Conservation (phyloP, 1,284 basidiomycete genomes). For the Ustilago hordei region DNA sequence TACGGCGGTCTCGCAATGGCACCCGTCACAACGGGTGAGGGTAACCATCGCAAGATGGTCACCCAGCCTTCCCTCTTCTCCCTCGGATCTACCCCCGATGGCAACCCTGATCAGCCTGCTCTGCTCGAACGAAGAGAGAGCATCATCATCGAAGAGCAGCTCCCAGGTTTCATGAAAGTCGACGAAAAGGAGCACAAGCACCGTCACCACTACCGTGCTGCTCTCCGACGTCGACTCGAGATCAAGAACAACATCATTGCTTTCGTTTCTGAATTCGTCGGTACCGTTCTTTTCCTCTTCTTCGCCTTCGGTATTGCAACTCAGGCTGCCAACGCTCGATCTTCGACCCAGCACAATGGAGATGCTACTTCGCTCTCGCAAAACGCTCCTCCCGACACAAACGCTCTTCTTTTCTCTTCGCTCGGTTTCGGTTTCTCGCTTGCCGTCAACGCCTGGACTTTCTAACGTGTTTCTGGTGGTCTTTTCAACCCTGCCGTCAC, state of each 20-base stretch:
- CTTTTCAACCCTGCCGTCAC: slow-evolving; percentile 71
- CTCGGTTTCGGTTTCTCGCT: slow-evolving; percentile 72
- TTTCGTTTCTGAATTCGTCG: slow-evolving; percentile 72
- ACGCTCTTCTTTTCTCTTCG: slow-evolving; percentile 71
- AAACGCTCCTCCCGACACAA: slow-evolving; percentile 48
- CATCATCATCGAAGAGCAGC: slow-evolving; percentile 41
- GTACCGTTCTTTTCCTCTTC: slow-evolving; percentile 70
- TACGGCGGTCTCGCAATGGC: slow-evolving; percentile 33
- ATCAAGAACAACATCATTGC: slow-evolving; percentile 74
- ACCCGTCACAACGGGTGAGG: slow-evolving; percentile 30
- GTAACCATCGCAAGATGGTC: slow-evolving; percentile 32
- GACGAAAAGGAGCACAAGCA: slow-evolving; percentile 50
- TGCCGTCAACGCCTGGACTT: slow-evolving; percentile 52
- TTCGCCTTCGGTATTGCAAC: slow-evolving; percentile 60
- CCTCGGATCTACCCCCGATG: slow-evolving; percentile 14
- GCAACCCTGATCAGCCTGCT: slow-evolving; percentile 10
- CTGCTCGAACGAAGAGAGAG: slow-evolving; percentile 40
- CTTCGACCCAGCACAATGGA: slow-evolving; percentile 30
- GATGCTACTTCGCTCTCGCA: slow-evolving; percentile 29
- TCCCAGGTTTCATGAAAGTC: slow-evolving; percentile 50
- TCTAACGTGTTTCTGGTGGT: slow-evolving; percentile 54
- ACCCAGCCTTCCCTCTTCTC: slow-evolving; percentile 41
- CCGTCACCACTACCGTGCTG: slow-evolving; percentile 45
- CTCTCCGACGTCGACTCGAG: slow-evolving; percentile 31
- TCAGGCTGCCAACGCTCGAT: slow-evolving; percentile 36